These are phyloP conservation scores for Fusarium secorum DNA, from an alignment of 2,329 filamentous ascomycete genomes.

Conservation along the genomic window DNA sequence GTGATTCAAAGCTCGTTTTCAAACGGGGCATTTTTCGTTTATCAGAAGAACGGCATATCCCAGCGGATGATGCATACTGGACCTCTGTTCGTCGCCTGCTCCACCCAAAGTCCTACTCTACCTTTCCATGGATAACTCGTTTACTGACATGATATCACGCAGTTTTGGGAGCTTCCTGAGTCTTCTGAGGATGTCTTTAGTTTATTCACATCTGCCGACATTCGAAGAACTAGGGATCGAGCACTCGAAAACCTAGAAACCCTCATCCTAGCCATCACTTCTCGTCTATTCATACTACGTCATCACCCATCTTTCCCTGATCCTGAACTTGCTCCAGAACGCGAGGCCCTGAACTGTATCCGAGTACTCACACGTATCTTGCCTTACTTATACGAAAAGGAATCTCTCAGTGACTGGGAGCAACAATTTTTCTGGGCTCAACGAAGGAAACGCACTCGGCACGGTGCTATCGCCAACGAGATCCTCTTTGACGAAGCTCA, in stretches of 20 bases:
- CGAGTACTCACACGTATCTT: conserved; percentile 87
- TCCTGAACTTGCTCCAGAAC: conserved; percentile 81
- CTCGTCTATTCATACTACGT: conserved; percentile 80
- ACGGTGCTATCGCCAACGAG: conserved; percentile 71
- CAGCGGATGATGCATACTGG: conserved; percentile 92
- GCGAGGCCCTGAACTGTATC: conserved; percentile 94
- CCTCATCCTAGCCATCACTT: conserved; percentile 82
- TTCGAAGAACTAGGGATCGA: conserved; percentile 85
- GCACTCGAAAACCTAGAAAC: conserved; percentile 91
- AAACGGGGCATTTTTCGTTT: conserved; percentile 98
- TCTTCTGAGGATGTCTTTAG: conserved; percentile 96
- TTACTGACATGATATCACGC: conserved; percentile 31
- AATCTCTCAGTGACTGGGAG: conserved; percentile 84
- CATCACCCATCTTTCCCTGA: conserved; percentile 93
- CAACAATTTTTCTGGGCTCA: conserved; percentile 91
- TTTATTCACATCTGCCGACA: conserved; percentile 87
- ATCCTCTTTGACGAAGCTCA: conserved; percentile 84
- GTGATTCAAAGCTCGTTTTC: conserved; percentile 98
- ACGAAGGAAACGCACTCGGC: conserved; percentile 75
- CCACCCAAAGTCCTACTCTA: conserved; percentile 11
- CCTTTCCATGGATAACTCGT: neutral
- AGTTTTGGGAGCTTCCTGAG: conserved; percentile 99
- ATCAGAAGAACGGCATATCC: conserved; percentile 88
- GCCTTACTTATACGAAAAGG: conserved; percentile 91
- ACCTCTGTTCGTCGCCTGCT: conserved; percentile 71